These are phyloP conservation scores for Beauveria scarabaeidicola DNA, from an alignment of 2,329 filamentous ascomycete genomes.

Conservation along the genomic window DNA sequence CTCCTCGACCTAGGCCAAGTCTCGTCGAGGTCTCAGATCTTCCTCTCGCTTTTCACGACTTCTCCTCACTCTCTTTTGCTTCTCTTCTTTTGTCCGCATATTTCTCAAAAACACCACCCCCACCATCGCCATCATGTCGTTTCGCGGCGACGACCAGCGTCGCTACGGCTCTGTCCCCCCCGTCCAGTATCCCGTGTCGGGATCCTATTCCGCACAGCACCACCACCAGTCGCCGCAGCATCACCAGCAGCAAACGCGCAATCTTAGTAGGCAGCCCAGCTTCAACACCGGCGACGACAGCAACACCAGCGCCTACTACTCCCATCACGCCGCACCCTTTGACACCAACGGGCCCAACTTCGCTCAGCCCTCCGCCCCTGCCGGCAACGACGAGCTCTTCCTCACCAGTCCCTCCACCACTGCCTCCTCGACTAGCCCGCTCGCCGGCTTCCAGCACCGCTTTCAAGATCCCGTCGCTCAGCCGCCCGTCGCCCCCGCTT, in stretches of 20 bases:
- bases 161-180: slow-evolving; percentile 60
- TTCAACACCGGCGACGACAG: slow-evolving; percentile 69
- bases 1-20: neutral
- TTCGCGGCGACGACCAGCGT: slow-evolving; percentile 52
- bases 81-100: neutral
- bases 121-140: slow-evolving; percentile 43
- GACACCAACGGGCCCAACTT: slow-evolving; percentile 15
- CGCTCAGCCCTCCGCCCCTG: slow-evolving; percentile 14
- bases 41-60: neutral
- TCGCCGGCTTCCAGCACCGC: slow-evolving; percentile 44
- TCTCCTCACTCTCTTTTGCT: neutral
- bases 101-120: neutral
- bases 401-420: slow-evolving; percentile 41
- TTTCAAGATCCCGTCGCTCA: slow-evolving; percentile 39
- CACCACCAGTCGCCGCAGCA: slow-evolving; percentile 22
- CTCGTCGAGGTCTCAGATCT: neutral
- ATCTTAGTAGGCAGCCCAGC: slow-evolving; percentile 51
- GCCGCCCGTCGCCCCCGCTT: slow-evolving; percentile 41
- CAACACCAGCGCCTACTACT: slow-evolving; percentile 37
- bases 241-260: slow-evolving; percentile 21
- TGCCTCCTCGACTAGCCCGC: slow-evolving; percentile 22
- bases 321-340: slow-evolving; percentile 20
- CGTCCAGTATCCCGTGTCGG: slow-evolving; percentile 51
- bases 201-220: slow-evolving; percentile 20
- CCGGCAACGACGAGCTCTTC: slow-evolving; percentile 54